Evolutionary conservation across 345 rosid species (phyloP).

Genomic region (Garcia nutans): DNA sequence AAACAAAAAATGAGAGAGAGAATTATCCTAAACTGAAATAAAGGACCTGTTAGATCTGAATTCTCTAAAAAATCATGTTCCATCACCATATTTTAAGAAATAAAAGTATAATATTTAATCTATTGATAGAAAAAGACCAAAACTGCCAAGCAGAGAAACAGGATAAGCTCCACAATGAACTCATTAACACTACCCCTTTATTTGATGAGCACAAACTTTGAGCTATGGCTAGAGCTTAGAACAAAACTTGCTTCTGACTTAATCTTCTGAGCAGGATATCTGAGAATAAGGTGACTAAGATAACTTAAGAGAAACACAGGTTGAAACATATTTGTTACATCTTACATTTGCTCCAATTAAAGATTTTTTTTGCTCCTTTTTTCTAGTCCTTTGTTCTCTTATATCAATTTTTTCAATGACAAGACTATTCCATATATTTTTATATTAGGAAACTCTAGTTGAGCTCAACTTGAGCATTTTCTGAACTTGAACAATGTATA

Average conservation of each 20-base stretch:
- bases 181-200: not conserved
- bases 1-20: conserved; percentile 2
- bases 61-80: not conserved
- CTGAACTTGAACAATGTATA: not conserved
- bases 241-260: not conserved
- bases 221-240: not conserved
- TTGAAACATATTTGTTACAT: not conserved
- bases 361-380: not conserved
- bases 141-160: not conserved
- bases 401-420: not conserved
- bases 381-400: not conserved
- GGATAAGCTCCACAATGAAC: not conserved
- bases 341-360: not conserved
- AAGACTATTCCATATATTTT: not conserved
- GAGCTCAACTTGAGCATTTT: not conserved
- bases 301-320: not conserved
- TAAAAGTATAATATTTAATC: not conserved
- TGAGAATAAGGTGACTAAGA: not conserved
- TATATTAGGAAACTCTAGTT: not conserved
- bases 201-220: not conserved
- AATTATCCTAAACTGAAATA: conserved; percentile 1
- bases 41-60: not conserved
- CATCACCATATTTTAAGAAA: not conserved
- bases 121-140: not conserved
- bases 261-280: not conserved